Conservation (phyloP, 768 basidiomycete species). For the Rossbeevera mucosa region DNA sequence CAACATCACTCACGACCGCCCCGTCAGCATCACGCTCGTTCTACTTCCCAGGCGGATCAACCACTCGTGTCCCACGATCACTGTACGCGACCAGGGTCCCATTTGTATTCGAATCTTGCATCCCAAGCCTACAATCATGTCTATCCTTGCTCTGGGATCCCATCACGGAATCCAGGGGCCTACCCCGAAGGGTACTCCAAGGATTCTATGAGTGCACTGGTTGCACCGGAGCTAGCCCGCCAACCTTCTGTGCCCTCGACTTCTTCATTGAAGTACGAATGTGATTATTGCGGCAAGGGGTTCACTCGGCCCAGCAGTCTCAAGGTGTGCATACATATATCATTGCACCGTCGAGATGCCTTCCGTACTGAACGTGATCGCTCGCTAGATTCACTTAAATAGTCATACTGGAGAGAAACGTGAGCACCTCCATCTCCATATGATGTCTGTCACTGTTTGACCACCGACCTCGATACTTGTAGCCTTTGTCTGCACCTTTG, state of each 20-base stretch:
- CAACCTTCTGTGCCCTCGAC: slow-evolving; percentile 22
- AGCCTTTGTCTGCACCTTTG: slow-evolving; percentile 75
- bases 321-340: slow-evolving; percentile 43
- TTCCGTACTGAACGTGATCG: slow-evolving; percentile 7
- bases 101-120: slow-evolving; percentile 21
- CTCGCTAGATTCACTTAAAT: slow-evolving; percentile 73
- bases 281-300: slow-evolving; percentile 72
- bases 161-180: slow-evolving; percentile 21
- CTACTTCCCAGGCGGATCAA: slow-evolving; percentile 28
- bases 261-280: slow-evolving; percentile 61
- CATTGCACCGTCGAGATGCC: not conserved
- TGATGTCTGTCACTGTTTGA: slow-evolving; percentile 13
- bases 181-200: slow-evolving; percentile 14
- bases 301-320: slow-evolving; percentile 82
- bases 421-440: slow-evolving; percentile 35
- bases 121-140: slow-evolving; percentile 19
- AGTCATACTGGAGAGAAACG: slow-evolving; percentile 85
- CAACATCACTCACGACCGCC: slow-evolving; percentile 21
- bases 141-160: slow-evolving; percentile 9
- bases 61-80: slow-evolving; percentile 28
- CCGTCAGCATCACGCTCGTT: slow-evolving; percentile 22
- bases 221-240: slow-evolving; percentile 11
- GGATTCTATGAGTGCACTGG: slow-evolving; percentile 5
- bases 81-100: slow-evolving; percentile 20
- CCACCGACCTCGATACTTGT: slow-evolving; percentile 4